Base-by-base conservation (phyloP, 208 protist genomes). In the Wallacemonas rigidus region DNA sequence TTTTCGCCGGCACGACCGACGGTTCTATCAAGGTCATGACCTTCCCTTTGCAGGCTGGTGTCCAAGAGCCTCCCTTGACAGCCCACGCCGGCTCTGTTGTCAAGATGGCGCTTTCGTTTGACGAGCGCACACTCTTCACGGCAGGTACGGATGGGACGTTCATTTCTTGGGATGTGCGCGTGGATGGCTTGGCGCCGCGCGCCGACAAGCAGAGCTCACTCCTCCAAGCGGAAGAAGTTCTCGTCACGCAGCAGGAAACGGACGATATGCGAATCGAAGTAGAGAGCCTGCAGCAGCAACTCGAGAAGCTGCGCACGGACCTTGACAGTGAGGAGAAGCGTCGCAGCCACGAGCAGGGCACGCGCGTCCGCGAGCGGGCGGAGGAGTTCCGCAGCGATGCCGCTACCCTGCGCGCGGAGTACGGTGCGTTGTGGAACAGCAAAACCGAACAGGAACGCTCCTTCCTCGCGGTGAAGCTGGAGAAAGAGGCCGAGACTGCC, bases 251-350 rank as follows among this genome's bases (percentile, higher is more conserved):
- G 70, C 80, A 82, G 61, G 95, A 98, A 71, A 87, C 98, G 57
- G 96, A 98, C 77, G 95, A 98, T 71, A 90, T 88, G 71, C 83
- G 88, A 35, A 72, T 89, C 41, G 75, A 87, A 50, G 92, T 97
- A 67, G 85, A 88, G 62, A 92, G 87, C 45, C 80, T 97, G n/a
- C 86, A 90, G 76, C 83, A 93, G 61, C 87, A 90, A 67, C 89
- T 98, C 2, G 93, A 95, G 48, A 94, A 95, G 69, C 82, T 98
- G 11, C 92, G 89, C 71, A 92, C 95, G 9, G 92, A 98, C 69
- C 95, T 98, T 60, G 94, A 98, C 58, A 95, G 97, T 65, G 91
- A 98, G 63, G 92, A 98, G 71, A 97, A 97, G 75, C 86, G 97
- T 11, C 88, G 95, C 47, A 93, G 91, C 39, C 88, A 98, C 65